Percentiles rank a stretch among this genome's conserved stretches.
These are phyloP conservation scores for Cladophialophora immunda DNA, from an alignment of 2,329 filamentous ascomycete genomes.

Conservation along the genomic window DNA sequence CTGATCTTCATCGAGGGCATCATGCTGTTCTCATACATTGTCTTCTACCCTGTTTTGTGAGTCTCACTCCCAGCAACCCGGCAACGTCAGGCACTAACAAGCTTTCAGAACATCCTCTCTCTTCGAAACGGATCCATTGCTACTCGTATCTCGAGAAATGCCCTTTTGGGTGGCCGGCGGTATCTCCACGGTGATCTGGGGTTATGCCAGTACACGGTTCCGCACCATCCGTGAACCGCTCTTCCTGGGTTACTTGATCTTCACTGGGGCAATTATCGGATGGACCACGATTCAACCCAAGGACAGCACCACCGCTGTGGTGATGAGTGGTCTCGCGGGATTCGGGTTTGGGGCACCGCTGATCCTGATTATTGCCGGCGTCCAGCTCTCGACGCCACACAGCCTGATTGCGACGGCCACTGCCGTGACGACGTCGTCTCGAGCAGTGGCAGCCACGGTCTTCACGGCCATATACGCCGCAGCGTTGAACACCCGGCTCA, in stretches of 20 bases:
- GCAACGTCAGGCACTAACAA: not conserved
- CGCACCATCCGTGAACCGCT: conserved; percentile 37
- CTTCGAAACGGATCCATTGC: conserved; percentile 33
- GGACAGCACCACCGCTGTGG: conserved; percentile 17
- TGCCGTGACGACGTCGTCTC: conserved; percentile 35
- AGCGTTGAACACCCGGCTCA: conserved; percentile 28
- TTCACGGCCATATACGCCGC: conserved; percentile 38
- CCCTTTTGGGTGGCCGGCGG: conserved; percentile 33
- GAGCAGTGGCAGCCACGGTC: conserved; percentile 34
- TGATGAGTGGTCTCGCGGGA: conserved; percentile 29
- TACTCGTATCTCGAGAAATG: conserved; percentile 27
- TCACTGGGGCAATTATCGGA: conserved; percentile 35
- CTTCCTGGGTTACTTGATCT: conserved; percentile 34
- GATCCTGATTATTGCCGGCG: conserved; percentile 37
- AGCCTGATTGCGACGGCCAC: conserved; percentile 38
- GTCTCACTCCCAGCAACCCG: conserved; percentile 6
- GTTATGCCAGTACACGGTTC: conserved; percentile 30
- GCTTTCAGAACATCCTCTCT: conserved; percentile 27
- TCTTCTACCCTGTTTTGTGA: conserved; percentile 39
- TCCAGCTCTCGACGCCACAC: conserved; percentile 37
- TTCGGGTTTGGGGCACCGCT: conserved; percentile 36
- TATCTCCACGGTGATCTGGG: conserved; percentile 33
- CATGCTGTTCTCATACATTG: conserved; percentile 36
- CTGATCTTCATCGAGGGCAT: conserved; percentile 39
- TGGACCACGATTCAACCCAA: conserved; percentile 32